phyloP scores from a whole-genome alignment of 108 stramenopile genomes.

The Parmales sp. region DNA sequence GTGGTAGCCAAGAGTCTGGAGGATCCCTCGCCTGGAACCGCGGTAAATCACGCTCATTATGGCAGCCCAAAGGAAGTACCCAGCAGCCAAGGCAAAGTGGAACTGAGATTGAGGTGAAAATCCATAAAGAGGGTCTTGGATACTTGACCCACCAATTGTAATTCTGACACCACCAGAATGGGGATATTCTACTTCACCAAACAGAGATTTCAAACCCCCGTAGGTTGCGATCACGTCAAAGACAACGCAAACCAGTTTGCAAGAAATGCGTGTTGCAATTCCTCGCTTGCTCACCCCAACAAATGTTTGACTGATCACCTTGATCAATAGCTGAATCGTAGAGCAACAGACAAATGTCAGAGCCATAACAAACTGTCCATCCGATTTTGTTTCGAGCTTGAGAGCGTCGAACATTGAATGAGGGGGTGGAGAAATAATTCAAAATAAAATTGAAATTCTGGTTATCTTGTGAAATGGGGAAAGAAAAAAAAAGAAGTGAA shows the following conservation, averaged over 20 bases:
- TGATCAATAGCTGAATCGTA: too few species aligned
- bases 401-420: too few species aligned
- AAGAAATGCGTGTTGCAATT: neutral
- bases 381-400: too few species aligned
- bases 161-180: neutral
- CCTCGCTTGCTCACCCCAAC: too few species aligned
- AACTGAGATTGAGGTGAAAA: neutral
- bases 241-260: neutral
- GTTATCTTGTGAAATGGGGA: too few species aligned
- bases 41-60: neutral
- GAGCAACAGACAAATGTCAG: too few species aligned
- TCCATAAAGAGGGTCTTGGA: neutral
- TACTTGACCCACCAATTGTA: neutral
- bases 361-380: too few species aligned
- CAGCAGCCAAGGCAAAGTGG: slow-evolving; percentile 6
- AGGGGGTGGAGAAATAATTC: too few species aligned
- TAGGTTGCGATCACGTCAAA: neutral
- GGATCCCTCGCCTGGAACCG: neutral
- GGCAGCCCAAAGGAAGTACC: slow-evolving; percentile 6
- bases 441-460: too few species aligned
- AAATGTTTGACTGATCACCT: too few species aligned
- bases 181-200: neutral
- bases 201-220: neutral
- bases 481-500: too few species aligned
- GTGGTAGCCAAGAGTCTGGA: neutral